phyloP scores from a whole-genome alignment of 2,329 filamentous ascomycete species.

The Diaporthe sp. region DNA sequence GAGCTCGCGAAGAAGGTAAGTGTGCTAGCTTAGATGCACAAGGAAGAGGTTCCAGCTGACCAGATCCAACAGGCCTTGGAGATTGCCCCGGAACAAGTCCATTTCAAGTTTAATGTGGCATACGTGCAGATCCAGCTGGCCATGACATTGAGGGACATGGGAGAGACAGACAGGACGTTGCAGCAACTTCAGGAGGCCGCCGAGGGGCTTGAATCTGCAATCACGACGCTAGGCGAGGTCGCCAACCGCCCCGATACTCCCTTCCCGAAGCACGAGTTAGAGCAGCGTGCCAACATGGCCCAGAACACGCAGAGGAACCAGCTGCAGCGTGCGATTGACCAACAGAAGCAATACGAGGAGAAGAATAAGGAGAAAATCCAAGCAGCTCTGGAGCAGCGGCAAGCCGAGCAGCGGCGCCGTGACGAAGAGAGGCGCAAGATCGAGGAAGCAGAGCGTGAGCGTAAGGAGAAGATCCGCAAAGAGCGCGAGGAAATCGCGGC shows the following conservation, averaged over 20 bases:
- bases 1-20: conserved; percentile 75
- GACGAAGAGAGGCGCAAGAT: conserved; percentile 81
- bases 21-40: not conserved
- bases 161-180: conserved; percentile 82
- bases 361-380: conserved; percentile 91
- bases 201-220: conserved; percentile 86
- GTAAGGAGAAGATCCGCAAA: conserved; percentile 85
- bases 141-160: conserved; percentile 75
- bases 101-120: conserved; percentile 97
- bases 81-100: conserved; percentile 84
- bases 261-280: conserved; percentile 90
- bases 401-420: conserved; percentile 82
- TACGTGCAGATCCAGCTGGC: conserved; percentile 98
- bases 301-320: conserved; percentile 95
- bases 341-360: conserved; percentile 91
- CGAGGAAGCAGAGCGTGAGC: conserved; percentile 78
- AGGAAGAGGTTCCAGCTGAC: conserved; percentile 46
- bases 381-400: conserved; percentile 83
- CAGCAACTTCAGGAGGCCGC: conserved; percentile 86
- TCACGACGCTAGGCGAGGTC: conserved; percentile 77
- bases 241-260: conserved; percentile 78
- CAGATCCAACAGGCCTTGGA: conserved; percentile 73
- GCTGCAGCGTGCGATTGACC: conserved; percentile 85
- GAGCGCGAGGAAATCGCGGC: conserved; percentile 87
- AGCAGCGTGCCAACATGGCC: conserved; percentile 97